phyloP scores from a whole-genome alignment of 192 early-diverging fungal species.

The Mortierella alpina region DNA sequence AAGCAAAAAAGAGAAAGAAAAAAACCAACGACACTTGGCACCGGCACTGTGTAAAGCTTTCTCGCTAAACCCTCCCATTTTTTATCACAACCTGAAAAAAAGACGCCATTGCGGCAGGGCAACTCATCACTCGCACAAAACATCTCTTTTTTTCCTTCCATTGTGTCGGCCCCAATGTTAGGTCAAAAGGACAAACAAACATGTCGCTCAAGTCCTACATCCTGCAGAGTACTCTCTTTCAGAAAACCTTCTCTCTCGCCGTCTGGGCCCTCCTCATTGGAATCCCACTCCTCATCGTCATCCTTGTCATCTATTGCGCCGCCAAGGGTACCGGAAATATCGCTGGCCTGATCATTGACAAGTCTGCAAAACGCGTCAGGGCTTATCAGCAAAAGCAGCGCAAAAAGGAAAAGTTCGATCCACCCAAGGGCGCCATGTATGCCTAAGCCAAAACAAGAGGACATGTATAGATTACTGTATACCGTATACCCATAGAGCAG shows the following conservation, averaged over 20 bases:
- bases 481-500: too few relatives aligned
- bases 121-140: too few relatives aligned
- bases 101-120: too few relatives aligned
- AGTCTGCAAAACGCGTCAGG: slow-evolving; percentile 32
- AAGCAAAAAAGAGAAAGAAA: too few relatives aligned
- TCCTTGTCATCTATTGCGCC: slow-evolving; percentile 15
- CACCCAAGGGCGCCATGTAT: background rate
- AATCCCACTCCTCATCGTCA: slow-evolving; percentile 16
- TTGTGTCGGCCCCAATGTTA: too few relatives aligned
- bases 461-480: too few relatives aligned
- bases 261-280: slow-evolving; percentile 35
- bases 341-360: slow-evolving; percentile 34
- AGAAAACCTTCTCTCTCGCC: slow-evolving; percentile 21
- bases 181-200: background rate
- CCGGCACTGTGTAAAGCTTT: too few relatives aligned
- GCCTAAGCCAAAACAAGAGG: background rate
- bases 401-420: slow-evolving; percentile 35
- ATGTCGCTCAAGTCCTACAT: slow-evolving; percentile 37
- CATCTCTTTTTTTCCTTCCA: too few relatives aligned
- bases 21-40: too few relatives aligned
- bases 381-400: slow-evolving; percentile 35
- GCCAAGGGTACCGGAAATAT: slow-evolving; percentile 46
- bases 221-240: slow-evolving; percentile 22
- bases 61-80: too few relatives aligned
- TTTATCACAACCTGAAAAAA: too few relatives aligned